Evolutionary conservation across 2,329 filamentous ascomycete genomes (phyloP), one percentile per base, ranked within the genome.

Genomic region (Amauroascus verrucosus): DNA sequence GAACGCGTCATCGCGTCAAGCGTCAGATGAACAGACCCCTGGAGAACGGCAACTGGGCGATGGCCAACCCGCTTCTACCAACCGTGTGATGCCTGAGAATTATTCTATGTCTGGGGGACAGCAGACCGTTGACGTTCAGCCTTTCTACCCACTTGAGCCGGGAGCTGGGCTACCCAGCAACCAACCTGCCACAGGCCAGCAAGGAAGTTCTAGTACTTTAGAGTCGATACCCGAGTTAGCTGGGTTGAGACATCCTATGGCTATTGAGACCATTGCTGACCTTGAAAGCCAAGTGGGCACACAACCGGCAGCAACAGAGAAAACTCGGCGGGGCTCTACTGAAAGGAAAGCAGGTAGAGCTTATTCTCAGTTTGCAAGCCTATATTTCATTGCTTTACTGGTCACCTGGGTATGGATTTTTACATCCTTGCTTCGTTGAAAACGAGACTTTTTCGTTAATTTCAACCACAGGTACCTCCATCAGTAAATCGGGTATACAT

Each of bases 401-500:
- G 61, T 75, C 50, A 70, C 72, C 55, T 70, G 73, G 65, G 65
- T 71, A 47, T 53, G 61, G 56, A 11, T 16, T 24, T n/a, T 13
- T 38, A n/a, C n/a, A n/a, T n/a, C n/a, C n/a, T n/a, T n/a, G n/a
- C n/a, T n/a, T n/a, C n/a, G n/a, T n/a, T n/a, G n/a, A n/a, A n/a
- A n/a, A n/a, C n/a, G n/a, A n/a, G n/a, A n/a, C n/a, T n/a, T n/a
- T n/a, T n/a, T n/a, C n/a, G n/a, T n/a, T n/a, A n/a, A n/a, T 47
- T 20, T 30, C 43, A 24, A 32, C 22, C 3, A 16, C 43, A 70
- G 67, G 66, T 90, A 55, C 88, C 81, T 1, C 89, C 85, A 0
- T 86, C 83, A 18, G 78, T 84, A 56, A 93, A 94, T 65, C 78
- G 88, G 7, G 77, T 90, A n/a, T 89, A 85, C 67, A 81, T 81